Evolutionary conservation across 1,284 basidiomycete genomes (phyloP), one percentile per base, ranked within the genome.

Genomic region (Pyrrhoderma noxium): DNA sequence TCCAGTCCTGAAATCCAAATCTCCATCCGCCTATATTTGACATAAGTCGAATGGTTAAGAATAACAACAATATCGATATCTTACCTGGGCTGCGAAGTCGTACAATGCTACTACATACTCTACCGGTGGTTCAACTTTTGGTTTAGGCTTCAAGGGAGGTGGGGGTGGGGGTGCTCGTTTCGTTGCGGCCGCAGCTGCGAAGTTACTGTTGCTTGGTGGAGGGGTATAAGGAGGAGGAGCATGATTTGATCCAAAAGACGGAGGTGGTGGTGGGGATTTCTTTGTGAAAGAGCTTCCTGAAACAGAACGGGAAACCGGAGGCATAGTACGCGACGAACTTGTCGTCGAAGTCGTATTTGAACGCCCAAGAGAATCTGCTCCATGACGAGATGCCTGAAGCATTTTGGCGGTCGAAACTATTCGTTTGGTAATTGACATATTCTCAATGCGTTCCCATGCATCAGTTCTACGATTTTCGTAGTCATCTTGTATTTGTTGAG

Each of bases 71-170:
- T 7, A 49, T 56, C 11, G 38, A 31, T 43, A 4, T 61, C 58
- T 25, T 50, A 80, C 82, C 74, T 87, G 86, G 8, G 95, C 93
- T 31, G 78, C 78, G 65, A 96, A 99, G 67, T 99, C 95, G 65
- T 97, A 99, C 62, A 99, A 67, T 22, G 96, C 95, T 2, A 92
- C 86, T 31, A 95, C 94, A 61, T 92, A 93, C 63, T 84, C 77
- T 42, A 73, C 70, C 44, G 75, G 69, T 0, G 72, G 73, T 40
- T 71, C 76, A 3, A 75, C 67, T 57, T 82, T 81, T 0, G 87
- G 85, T 65, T 93, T 93, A 7, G 89, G 79, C 65, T 81, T 84
- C 52, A 79, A 72, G 14, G 92, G 86, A 45, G 93, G 76, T 1
- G 93, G 91, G 0, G 93, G 92, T 1, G 93, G 93, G 0, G 92